Evolutionary conservation across 805 yeast genomes (phyloP), one percentile per base, ranked within the genome.

Genomic region (Metschnikowia colocasiae): DNA sequence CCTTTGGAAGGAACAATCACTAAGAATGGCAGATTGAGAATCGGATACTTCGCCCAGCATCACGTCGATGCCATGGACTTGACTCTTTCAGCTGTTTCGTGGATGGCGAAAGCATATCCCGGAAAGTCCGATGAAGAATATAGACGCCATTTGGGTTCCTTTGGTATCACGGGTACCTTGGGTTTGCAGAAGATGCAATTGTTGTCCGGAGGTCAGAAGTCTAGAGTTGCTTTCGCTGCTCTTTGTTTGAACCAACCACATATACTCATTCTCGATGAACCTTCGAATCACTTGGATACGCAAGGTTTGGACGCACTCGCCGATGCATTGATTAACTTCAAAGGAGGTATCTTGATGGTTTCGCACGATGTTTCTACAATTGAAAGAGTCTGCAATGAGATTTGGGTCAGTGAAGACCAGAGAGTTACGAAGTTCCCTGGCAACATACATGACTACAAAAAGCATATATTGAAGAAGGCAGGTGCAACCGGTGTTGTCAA

Each of bases 1-100:
- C 97, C 99, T 1, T 61, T 82, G 37, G 74, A 70, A n/a, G 99
- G 99, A 47, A 75, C 78, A 47, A 85, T 91, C 18, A 78, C 88
- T 19, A 80, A 81, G 54, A 91, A 94, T 61, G 85, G 94, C 36
- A 79, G 97, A 58, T 73, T 94, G 56, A 80, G 98, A 69, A 86
- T 94, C 46, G 98, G 96, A 15, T 94, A 94, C 67, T 94, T 94
- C 71, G 97, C 99, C 13, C 99, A 94, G 73, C 98, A 94, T 65
- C 99, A 94, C 61, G 95, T 94, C 56, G 99, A 94, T 60, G 85
- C 91, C n/a, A 87, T 94, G 97, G 98, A 94, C 62, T 72, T 91
- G 57, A 76, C 67, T 13, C 69, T 81, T 37, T 85, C 87, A 47
- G 97, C 99, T 0, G 97, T 94, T 8, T 83, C 87, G 41, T 94